phyloP scores from a whole-genome alignment of 2,329 filamentous ascomycete species.

The Aspergillus sp. region DNA sequence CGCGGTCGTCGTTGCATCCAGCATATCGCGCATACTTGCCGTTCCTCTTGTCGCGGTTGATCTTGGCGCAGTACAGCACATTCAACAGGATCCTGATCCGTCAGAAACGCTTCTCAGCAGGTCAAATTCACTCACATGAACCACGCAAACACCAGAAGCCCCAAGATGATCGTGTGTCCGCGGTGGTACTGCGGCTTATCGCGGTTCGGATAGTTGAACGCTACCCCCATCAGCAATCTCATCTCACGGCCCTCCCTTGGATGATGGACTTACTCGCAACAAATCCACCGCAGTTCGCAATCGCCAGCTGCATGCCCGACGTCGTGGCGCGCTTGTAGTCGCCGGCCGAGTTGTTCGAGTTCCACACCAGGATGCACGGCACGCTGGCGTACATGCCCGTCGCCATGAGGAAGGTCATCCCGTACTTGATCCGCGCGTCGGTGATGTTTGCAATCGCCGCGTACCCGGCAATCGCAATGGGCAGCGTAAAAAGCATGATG shows the following conservation, averaged over 20 bases:
- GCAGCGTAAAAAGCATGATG: constrained; percentile 63
- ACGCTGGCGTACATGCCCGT: constrained; percentile 64
- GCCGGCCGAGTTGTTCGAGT: constrained; percentile 65
- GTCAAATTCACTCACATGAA: constrained; percentile 54
- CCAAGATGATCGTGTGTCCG: constrained; percentile 62
- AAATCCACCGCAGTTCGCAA: constrained; percentile 67
- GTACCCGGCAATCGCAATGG: constrained; percentile 65
- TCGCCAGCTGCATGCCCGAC: constrained; percentile 62
- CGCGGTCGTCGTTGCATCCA: constrained; percentile 62
- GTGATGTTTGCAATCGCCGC: constrained; percentile 60
- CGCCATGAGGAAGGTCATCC: constrained; percentile 68
- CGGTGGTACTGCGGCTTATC: constrained; percentile 59
- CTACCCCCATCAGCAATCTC: constrained; percentile 30
- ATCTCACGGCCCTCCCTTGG: no score
- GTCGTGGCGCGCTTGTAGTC: constrained; percentile 71
- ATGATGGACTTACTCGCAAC: constrained; percentile 53
- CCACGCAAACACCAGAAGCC: constrained; percentile 62
- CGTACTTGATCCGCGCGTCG: constrained; percentile 56
- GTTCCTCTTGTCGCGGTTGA: constrained; percentile 61
- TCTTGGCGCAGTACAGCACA: constrained; percentile 61
- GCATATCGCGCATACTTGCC: constrained; percentile 60
- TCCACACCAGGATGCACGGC: constrained; percentile 64
- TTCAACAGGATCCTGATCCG: constrained; percentile 55
- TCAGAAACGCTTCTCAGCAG: background rate
- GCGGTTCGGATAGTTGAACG: constrained; percentile 59